Base-by-base conservation (phyloP, 441 rosid genomes). In the Lepidium campestre region DNA sequence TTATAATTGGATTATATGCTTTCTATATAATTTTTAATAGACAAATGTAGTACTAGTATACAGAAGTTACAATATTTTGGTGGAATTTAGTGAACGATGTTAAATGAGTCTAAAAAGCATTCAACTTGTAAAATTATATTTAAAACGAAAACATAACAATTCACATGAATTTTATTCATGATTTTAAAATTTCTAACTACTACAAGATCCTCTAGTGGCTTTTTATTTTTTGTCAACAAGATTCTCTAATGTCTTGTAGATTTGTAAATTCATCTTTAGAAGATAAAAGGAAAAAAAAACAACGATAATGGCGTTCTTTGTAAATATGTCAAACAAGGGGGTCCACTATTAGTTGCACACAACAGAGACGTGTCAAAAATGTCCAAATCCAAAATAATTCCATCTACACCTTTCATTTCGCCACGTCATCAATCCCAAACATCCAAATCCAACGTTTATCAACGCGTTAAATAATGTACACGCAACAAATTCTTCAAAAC, bases 311-410 rank as follows among this genome's bases (percentile, higher is more conserved):
- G 52, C 12, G 52, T 42, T 54, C 4, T 42, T 13, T 12, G 65
- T 41, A 59, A 59, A 59, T 59, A 59, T 59, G 52, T 41, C 65
- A 42, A 59, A 27, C 12, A 27, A 7, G 6, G 22, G 65, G 64
- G 62, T 42, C 52, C 52, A 42, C 40, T 10, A 42, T 59, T 59
- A 42, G 50, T 42, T 59, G 52, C 52, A 59, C 65, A 59, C 10
- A 29, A 59, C 15, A 59, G 52, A 42, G 65, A 59, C 65, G 65
- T 59, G 65, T 59, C 65, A 7, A 59, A 42, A 17, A 10, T 58
- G 64, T 18, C 39, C 23, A 41, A 37, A 58, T 58, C 63, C 46
- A 56, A 56, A 56, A 12, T 4, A 3, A 44, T 41, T 17, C 52
- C 42, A 59, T 59, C 65, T 18, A 6, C 6, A 59, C 65, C 65